Conservation (phyloP, 805 yeast genomes). For the Cyberlindnera suaveolens region DNA sequence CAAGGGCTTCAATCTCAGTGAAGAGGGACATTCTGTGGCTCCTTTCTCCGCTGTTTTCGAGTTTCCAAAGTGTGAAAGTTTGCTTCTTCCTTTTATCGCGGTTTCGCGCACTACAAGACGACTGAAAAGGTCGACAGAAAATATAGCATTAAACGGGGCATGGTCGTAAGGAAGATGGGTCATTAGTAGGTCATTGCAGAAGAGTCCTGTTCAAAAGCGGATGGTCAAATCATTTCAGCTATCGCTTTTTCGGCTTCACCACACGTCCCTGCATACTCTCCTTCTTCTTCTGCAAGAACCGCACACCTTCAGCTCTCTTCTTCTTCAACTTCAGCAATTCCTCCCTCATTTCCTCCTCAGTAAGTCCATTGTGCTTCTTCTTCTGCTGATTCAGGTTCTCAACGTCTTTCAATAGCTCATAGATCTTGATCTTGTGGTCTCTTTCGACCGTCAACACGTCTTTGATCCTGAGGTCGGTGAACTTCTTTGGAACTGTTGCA, state of each 20-base stretch:
- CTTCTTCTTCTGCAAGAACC: slow-evolving; percentile 13
- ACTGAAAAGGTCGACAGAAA: too few species aligned
- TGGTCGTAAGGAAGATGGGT: too few species aligned
- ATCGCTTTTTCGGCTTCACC: slow-evolving; percentile 3
- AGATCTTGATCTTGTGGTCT: slow-evolving; percentile 23
- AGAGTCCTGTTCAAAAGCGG: too few species aligned
- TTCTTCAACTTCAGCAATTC: slow-evolving; percentile 9
- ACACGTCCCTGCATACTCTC: slow-evolving; percentile 15
- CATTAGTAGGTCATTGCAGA: too few species aligned
- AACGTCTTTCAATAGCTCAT: slow-evolving; percentile 19
- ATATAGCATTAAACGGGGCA: too few species aligned
- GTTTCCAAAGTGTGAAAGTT: neutral
- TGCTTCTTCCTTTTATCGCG: neutral
- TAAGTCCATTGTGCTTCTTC: neutral
- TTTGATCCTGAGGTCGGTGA: slow-evolving; percentile 14
- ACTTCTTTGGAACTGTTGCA: slow-evolving; percentile 22
- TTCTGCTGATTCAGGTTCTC: slow-evolving; percentile 4
- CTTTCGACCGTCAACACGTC: slow-evolving; percentile 22
- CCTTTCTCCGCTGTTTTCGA: neutral
- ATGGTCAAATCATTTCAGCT: neutral
- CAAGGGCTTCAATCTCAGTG: slow-evolving; percentile 6
- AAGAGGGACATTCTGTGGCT: slow-evolving; percentile 12
- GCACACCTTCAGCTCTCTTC: slow-evolving; percentile 11
- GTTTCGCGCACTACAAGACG: too few species aligned
- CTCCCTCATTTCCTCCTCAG: slow-evolving; percentile 7